Base-by-base conservation (phyloP, 2,329 filamentous ascomycete species). In the Cercospora berteroae region DNA sequence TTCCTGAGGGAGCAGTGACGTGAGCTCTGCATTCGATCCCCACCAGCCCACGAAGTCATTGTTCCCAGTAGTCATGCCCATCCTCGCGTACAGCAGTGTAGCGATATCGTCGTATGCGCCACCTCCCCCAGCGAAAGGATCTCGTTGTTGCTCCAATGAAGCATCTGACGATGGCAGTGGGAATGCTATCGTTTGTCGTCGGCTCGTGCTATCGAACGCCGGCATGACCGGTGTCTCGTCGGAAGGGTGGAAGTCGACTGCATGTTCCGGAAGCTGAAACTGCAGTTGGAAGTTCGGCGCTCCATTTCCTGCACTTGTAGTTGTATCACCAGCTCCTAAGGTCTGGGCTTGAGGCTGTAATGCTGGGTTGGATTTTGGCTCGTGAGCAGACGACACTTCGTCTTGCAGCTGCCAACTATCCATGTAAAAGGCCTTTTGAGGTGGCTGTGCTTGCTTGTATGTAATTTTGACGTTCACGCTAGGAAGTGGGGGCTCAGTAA, bases 61-160 rank as follows among this genome's bases (percentile, higher is more conserved):
- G 7, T 39, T 33, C 20, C 60, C 23, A 25, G 65, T 55, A 27
- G 36, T 63, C 39, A 50, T 48, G 7, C 33, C 50, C 20, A 55
- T 63, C 13, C 64, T 62, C 12, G 59, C 42, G 39, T 61, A 61
- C 8, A 66, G 50, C 23, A 66, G 13, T 23, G 60, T 57, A 25
- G 60, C 65, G 8, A 67, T 50, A n/a, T 67, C 65, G 27, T 67
- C 65, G 55, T 63, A 67, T 20, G 65, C 60, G 5, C 65, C 60
- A 10, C 60, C 61, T 13, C 52, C 52, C 12, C 61, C 61, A 25
- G 65, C 57, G 44, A 63, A 58, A 18, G 57, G 60, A 63, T 59
- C 57, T 39, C 60, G 39, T 55, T 63, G 60, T 55, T 42, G 60
- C 29, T 67, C 44, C 29, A 62, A 29, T 33, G 57, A n/a, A 7